These are phyloP conservation scores for Pseudocercospora fijiensis DNA, from an alignment of 2,329 filamentous ascomycete genomes.

Conservation along the genomic window DNA sequence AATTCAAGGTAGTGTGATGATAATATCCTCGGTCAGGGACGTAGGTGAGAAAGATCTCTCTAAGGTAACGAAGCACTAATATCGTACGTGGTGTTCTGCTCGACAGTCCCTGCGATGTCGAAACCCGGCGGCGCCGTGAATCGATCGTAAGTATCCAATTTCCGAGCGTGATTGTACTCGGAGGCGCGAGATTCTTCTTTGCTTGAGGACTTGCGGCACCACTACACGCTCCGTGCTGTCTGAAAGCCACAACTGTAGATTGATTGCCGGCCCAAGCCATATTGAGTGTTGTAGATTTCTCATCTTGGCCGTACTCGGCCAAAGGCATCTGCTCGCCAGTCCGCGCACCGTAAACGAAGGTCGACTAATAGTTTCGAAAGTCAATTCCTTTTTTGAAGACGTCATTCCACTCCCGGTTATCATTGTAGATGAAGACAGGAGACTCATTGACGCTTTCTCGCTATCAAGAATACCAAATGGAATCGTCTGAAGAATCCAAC, in stretches of 20 bases:
- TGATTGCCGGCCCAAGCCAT: constrained; percentile 44
- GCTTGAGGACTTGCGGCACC: not conserved
- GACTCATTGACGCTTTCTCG: constrained; percentile 31
- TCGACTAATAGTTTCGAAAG: constrained; percentile 33
- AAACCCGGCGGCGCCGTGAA: constrained; percentile 4
- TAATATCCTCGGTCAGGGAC: constrained; percentile 17
- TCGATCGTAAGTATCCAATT: constrained; percentile 17
- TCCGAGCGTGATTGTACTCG: not conserved
- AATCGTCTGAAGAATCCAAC: not conserved
- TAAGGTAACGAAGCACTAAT: constrained; percentile 8
- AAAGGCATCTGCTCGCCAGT: constrained; percentile 41
- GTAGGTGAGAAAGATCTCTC: constrained; percentile 8
- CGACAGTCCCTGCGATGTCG: constrained; percentile 13
- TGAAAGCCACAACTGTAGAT: constrained; percentile 43
- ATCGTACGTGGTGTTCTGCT: constrained; percentile 10
- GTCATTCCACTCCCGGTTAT: constrained; percentile 27
- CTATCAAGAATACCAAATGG: constrained; percentile 42
- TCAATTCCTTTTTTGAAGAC: constrained; percentile 28
- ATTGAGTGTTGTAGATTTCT: constrained; percentile 36
- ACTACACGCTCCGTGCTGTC: not conserved
- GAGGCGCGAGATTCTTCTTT: constrained; percentile 16
- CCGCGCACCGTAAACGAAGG: constrained; percentile 48
- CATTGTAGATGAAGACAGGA: constrained; percentile 44
- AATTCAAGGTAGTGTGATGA: constrained; percentile 1
- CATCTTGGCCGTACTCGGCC: constrained; percentile 33